Percentiles rank a stretch among this genome's conserved stretches.
These are phyloP conservation scores for Quillaja saponaria DNA, from an alignment of 306 rosid species.

Conservation along the genomic window DNA sequence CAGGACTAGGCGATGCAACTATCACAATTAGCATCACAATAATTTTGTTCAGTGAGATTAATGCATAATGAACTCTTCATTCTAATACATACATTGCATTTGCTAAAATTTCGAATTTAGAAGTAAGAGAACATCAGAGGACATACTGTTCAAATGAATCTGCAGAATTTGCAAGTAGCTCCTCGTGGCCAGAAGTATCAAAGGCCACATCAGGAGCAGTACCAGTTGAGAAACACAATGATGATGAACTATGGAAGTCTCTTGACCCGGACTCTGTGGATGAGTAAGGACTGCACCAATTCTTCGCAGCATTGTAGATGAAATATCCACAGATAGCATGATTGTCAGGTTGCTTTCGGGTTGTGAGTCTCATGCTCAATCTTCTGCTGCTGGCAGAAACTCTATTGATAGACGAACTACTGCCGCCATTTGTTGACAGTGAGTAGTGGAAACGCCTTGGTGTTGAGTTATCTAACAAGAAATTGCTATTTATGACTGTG, in stretches of 20 bases:
- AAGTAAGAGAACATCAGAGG: constrained; percentile 11
- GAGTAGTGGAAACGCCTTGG: constrained; percentile 34
- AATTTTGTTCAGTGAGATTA: background rate
- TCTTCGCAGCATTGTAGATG: constrained; percentile 54
- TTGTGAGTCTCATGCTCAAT: constrained; percentile 70
- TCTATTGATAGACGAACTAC: constrained; percentile 28
- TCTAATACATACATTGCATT: background rate
- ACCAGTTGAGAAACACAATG: constrained; percentile 56
- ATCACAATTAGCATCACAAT: no score
- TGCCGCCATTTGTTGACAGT: constrained; percentile 27
- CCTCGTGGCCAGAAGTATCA: constrained; percentile 70
- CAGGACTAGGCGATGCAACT: no score
- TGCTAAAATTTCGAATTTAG: background rate
- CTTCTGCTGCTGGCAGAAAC: constrained; percentile 43
- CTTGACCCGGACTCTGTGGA: constrained; percentile 47
- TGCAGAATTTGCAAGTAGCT: constrained; percentile 50
- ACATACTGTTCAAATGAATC: constrained; percentile 78
- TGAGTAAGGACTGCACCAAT: constrained; percentile 40
- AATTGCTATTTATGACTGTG: constrained; percentile 47
- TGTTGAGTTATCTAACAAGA: constrained; percentile 29
- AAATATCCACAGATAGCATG: constrained; percentile 65
- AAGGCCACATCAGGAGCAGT: constrained; percentile 72
- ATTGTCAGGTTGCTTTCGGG: constrained; percentile 51
- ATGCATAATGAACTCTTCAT: background rate
- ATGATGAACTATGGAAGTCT: constrained; percentile 56